Base-by-base conservation (phyloP, 192 early-diverging fungal genomes). In the Fimicolochytrium jonesii region DNA sequence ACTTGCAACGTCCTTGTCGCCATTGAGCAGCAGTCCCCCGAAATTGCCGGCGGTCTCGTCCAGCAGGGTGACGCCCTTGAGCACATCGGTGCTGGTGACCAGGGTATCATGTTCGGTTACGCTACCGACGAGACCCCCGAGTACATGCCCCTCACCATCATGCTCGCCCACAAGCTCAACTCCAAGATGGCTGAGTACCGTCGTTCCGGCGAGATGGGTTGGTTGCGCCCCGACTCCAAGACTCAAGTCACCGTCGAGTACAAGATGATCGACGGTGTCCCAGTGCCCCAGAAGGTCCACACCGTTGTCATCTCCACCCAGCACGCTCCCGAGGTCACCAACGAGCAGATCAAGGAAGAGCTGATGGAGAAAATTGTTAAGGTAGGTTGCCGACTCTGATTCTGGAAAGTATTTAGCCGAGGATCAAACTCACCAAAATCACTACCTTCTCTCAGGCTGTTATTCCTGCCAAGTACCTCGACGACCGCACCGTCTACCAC, bases 241-340 rank as follows among this genome's bases (percentile, higher is more conserved):
- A 94, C 96, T 65, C 96, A 98, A 78, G 96, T 98, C 69, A 98
- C 96, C 69, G 90, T 97, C 61, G 92, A 97, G 82, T 98, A 98
- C 91, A 88, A 87, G 78, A 91, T 91, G 79, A 89, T 94, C 56
- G 83, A 83, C 74, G 94, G 94, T 68, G 93, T 94, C 70, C 88
- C 94, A 62, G 80, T 95, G 57, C 96, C 96, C 58, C 80, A 93
- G 67, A 87, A 93, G 68, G 96, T 98, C 64, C 87, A 98, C 83
- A 92, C 94, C 50, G 85, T 98, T 61, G 96, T 98, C 69, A 88
- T 98, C 71, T 98, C 96, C 46, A 90, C 87, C 71, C 96, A 98
- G 84, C 96, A 98, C 82, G 79, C 90, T 56, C 86, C 83, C 50
- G 92, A 96, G 41, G 87, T 97, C 69, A 76, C 82, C 63, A 86